Conservation (phyloP, 768 basidiomycete species). For the Chiua virens region DNA sequence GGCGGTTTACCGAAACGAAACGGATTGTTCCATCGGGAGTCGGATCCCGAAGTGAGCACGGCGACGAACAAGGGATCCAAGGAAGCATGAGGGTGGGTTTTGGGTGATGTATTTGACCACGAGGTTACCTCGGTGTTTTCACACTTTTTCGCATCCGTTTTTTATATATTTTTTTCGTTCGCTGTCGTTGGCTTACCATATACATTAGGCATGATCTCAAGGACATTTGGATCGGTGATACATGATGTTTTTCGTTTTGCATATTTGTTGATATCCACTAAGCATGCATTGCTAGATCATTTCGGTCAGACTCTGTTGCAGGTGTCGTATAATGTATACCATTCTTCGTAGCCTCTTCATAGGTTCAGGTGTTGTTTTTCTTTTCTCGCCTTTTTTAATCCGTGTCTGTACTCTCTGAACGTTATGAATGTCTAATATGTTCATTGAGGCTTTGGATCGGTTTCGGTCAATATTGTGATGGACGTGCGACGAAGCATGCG, state of each 20-base stretch:
- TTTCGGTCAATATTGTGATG: too few relatives aligned
- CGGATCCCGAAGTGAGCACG: conserved; percentile 28
- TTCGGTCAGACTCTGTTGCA: conserved; percentile 3
- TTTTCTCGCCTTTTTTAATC: conserved; percentile 2
- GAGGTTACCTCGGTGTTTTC: not conserved
- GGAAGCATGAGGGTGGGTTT: conserved; percentile 17
- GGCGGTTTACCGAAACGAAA: conserved; percentile 27
- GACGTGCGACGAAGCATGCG: too few relatives aligned
- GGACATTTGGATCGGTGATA: conserved; percentile 6
- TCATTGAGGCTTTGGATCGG: not conserved
- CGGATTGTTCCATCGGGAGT: conserved; percentile 30
- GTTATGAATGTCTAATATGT: conserved; percentile 19
- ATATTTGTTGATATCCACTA: conserved; percentile 24
- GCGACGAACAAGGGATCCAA: conserved; percentile 23
- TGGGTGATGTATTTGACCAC: conserved; percentile 6
- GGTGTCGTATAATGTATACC: conserved; percentile 19
- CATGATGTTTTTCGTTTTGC: not conserved
- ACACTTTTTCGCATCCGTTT: conserved; percentile 5
- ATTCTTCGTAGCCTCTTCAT: not conserved
- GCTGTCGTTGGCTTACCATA: conserved; percentile 8
- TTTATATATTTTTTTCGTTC: conserved; percentile 1
- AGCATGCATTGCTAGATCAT: conserved; percentile 25
- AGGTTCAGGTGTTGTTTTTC: not conserved
- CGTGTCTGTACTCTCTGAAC: conserved; percentile 13
- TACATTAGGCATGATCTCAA: conserved; percentile 11